Evolutionary conservation across 2,329 filamentous ascomycete genomes (phyloP).

Genomic region (Lasiodiplodia theobromae): DNA sequence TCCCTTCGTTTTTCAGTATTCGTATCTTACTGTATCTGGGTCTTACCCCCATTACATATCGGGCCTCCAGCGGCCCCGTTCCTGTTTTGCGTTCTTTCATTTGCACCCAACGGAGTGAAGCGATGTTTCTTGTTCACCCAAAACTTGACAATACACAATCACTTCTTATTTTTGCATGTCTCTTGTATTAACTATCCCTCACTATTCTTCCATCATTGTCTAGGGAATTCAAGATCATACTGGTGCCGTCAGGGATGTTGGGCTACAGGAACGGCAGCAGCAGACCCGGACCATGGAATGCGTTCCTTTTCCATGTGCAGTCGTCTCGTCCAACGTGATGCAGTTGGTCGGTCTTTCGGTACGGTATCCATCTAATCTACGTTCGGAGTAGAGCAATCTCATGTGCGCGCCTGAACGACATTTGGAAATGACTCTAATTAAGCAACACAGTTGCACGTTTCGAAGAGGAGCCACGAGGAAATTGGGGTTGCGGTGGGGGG

Average conservation of each 20-base stretch:
- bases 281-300: too few species aligned
- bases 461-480: not conserved
- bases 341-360: too few species aligned
- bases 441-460: not conserved
- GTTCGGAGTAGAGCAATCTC: too few species aligned
- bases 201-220: not conserved
- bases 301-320: too few species aligned
- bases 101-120: too few species aligned
- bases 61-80: not conserved
- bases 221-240: not conserved
- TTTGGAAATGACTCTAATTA: not conserved
- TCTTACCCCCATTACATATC: not conserved
- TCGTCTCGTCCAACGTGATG: too few species aligned
- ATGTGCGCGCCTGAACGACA: too few species aligned
- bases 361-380: too few species aligned
- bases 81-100: not conserved
- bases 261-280: too few species aligned
- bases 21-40: not conserved
- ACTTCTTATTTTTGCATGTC: not conserved
- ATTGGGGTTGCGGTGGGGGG: not conserved
- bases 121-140: not conserved
- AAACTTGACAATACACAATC: not conserved
- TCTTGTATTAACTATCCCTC: not conserved
- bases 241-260: too few species aligned
- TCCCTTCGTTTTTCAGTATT: not conserved